Conservation (phyloP, 371 early-diverging fungal species). For the Mucor sp. region DNA sequence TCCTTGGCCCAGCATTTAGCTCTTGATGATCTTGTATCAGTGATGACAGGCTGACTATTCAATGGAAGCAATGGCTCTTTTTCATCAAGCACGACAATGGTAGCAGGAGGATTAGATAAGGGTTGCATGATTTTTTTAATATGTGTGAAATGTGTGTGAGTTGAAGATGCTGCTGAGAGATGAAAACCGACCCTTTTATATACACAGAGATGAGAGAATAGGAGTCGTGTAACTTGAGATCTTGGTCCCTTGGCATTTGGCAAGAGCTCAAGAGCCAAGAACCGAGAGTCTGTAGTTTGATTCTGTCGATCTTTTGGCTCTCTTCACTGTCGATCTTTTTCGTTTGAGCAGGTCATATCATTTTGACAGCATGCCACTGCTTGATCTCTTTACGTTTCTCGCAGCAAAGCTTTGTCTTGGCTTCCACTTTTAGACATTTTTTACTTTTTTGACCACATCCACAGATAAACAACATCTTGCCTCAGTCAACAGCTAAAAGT, state of each 20-base stretch:
- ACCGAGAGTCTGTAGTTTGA: background rate
- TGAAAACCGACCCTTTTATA: background rate
- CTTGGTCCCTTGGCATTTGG: conserved; percentile 8
- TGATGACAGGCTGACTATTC: background rate
- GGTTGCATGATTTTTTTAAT: background rate
- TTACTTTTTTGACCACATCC: too few relatives aligned
- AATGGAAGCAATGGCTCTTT: conserved; percentile 2
- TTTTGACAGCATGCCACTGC: background rate
- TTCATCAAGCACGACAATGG: background rate
- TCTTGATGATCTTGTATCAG: background rate
- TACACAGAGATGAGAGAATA: too few relatives aligned
- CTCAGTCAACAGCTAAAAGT: too few relatives aligned
- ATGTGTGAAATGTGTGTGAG: background rate
- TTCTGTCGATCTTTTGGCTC: background rate
- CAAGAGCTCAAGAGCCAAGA: background rate
- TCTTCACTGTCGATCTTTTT: background rate
- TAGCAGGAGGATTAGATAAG: background rate
- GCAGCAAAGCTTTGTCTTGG: background rate
- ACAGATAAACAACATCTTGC: too few relatives aligned
- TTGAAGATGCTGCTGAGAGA: background rate
- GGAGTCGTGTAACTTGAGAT: conserved; percentile 3
- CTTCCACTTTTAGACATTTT: background rate
- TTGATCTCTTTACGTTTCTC: background rate
- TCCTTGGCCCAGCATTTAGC: background rate
- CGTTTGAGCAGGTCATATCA: background rate